A percentile compares a stretch with the other conserved stretches of the same genome.
These are phyloP conservation scores for Posidonia australis DNA, from an alignment of 106 monocot species.

Conservation along the genomic window DNA sequence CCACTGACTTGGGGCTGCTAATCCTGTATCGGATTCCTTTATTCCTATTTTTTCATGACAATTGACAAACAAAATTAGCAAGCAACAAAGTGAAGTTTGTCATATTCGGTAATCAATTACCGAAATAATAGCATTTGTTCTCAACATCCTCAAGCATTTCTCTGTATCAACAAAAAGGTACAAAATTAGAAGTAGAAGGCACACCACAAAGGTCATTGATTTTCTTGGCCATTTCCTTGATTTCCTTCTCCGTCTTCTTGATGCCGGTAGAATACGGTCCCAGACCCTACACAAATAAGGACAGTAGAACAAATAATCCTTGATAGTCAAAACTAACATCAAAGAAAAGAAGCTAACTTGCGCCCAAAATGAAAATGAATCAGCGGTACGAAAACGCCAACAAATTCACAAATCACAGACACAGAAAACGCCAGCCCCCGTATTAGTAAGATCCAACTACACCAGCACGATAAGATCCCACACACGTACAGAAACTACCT, in stretches of 20 bases:
- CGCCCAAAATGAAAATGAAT: no score
- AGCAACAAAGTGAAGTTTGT: neutral
- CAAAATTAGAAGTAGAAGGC: neutral
- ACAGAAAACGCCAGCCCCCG: no score
- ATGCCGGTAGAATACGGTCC: conserved; percentile 90
- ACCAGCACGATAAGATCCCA: no score
- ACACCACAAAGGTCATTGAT: conserved; percentile 93
- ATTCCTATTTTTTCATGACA: conserved; percentile 51
- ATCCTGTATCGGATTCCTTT: conserved; percentile 97
- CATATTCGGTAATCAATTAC: no score
- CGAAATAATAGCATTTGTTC: neutral
- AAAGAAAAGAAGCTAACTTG: no score
- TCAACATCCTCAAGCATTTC: neutral
- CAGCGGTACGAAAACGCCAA: no score
- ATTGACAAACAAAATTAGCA: neutral
- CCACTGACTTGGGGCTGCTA: conserved; percentile 97
- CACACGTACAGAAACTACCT: no score
- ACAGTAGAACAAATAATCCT: no score
- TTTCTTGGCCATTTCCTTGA: conserved; percentile 90
- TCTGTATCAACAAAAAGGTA: neutral
- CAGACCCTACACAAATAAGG: conserved; percentile 51
- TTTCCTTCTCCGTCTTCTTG: conserved; percentile 87
- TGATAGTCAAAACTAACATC: no score
- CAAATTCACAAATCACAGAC: no score
- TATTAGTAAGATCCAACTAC: no score